A percentile compares a stretch with the other conserved stretches of the same genome.
These are phyloP conservation scores for Physcia stellaris DNA, from an alignment of 495 filamentous ascomycete genomes.

Conservation along the genomic window DNA sequence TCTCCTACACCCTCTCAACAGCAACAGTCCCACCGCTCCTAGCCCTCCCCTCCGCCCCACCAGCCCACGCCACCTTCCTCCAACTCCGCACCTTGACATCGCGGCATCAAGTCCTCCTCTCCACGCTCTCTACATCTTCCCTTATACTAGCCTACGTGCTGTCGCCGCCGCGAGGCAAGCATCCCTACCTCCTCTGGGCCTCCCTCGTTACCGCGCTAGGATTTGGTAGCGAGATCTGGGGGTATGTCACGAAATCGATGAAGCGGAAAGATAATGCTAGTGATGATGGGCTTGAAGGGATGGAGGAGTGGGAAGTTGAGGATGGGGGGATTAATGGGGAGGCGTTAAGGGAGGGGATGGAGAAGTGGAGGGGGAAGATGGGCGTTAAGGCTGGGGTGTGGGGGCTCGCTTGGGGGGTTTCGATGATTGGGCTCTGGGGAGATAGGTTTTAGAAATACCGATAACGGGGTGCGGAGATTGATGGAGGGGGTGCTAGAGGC, in stretches of 20 bases:
- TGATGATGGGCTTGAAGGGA: constrained; percentile 17
- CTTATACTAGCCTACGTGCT: constrained; percentile 60
- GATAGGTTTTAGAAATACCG: constrained; percentile 36
- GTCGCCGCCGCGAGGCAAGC: constrained; percentile 53
- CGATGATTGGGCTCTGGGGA: constrained; percentile 78
- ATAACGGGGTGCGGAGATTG: neutral
- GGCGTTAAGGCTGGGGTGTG: constrained; percentile 43
- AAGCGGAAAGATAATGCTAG: constrained; percentile 11
- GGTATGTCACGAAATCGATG: constrained; percentile 15
- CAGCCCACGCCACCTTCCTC: constrained; percentile 49
- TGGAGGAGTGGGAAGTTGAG: constrained; percentile 52
- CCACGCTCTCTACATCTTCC: constrained; percentile 43
- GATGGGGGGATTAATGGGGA: constrained; percentile 65
- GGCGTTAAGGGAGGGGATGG: constrained; percentile 57
- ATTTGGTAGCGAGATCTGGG: constrained; percentile 32
- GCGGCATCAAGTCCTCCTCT: constrained; percentile 44
- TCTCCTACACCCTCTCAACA: constrained; percentile 65
- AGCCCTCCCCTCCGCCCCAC: constrained; percentile 55
- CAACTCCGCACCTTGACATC: constrained; percentile 45
- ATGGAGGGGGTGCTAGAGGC: too few species aligned
- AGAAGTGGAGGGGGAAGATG: constrained; percentile 48
- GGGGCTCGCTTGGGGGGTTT: constrained; percentile 57
- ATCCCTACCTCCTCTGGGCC: constrained; percentile 81
- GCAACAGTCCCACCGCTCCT: constrained; percentile 64
- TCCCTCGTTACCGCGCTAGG: constrained; percentile 38